These are phyloP conservation scores for Flagelloscypha sp. DNA, from an alignment of 768 basidiomycete genomes.

Conservation along the genomic window DNA sequence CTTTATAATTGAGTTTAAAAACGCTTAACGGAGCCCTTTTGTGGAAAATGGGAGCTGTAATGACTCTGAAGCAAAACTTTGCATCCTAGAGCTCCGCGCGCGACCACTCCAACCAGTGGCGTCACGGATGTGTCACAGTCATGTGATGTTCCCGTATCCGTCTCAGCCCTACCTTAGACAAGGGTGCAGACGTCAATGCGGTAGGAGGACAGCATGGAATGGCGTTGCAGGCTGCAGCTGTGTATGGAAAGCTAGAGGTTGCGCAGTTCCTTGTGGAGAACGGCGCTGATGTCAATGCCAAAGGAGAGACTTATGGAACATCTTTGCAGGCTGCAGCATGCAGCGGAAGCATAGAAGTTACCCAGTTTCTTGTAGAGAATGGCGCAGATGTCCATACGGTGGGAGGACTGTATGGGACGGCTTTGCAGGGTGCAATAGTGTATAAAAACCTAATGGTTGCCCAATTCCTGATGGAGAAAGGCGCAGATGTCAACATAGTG, in stretches of 20 bases:
- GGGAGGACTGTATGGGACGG: neutral
- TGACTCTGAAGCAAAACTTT: too few species aligned
- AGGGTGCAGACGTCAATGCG: slow-evolving; percentile 3
- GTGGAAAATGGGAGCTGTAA: too few species aligned
- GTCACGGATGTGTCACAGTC: too few species aligned
- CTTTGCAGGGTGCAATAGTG: slow-evolving; percentile 4
- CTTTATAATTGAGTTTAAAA: too few species aligned
- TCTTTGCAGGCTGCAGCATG: slow-evolving; percentile 2
- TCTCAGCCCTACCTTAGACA: neutral
- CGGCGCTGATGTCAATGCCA: slow-evolving; percentile 2
- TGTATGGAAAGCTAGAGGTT: neutral
- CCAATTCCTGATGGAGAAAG: too few species aligned
- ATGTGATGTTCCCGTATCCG: too few species aligned
- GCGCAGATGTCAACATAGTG: too few species aligned
- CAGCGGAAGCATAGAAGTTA: slow-evolving; percentile 1
- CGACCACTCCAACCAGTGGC: too few species aligned
- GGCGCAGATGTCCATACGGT: slow-evolving; percentile 2
- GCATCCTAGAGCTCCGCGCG: too few species aligned
- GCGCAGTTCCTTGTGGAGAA: neutral
- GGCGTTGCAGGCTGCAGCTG: slow-evolving; percentile 1
- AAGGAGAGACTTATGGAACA: neutral
- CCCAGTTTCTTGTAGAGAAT: neutral
- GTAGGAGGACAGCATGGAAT: neutral
- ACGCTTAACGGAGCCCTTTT: too few species aligned
- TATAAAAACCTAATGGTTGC: too few species aligned